phyloP scores from a whole-genome alignment of 2,329 filamentous ascomycete species.

The Chaetomium sp. region DNA sequence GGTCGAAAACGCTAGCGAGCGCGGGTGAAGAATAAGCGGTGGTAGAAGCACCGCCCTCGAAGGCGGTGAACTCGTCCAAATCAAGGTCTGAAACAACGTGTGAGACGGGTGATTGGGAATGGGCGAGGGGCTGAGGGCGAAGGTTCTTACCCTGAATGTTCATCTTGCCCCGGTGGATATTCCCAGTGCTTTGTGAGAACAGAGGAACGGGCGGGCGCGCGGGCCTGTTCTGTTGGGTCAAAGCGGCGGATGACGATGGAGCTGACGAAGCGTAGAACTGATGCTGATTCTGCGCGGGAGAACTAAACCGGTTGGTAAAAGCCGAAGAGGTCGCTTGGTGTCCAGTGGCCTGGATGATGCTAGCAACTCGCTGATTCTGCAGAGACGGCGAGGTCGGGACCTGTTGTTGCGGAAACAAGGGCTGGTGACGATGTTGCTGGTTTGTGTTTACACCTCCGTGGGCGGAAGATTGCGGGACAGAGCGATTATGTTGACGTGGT shows the following conservation, averaged over 20 bases:
- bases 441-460: slow-evolving; percentile 49
- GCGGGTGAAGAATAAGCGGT: slow-evolving; percentile 58
- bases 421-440: slow-evolving; percentile 50
- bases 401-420: slow-evolving; percentile 37
- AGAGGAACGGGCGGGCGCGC: slow-evolving; percentile 71
- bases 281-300: slow-evolving; percentile 47
- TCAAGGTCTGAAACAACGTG: slow-evolving; percentile 54
- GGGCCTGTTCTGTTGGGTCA: slow-evolving; percentile 56
- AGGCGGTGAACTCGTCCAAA: slow-evolving; percentile 60
- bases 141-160: slow-evolving; percentile 56
- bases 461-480: slow-evolving; percentile 44
- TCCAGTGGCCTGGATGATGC: slow-evolving; percentile 61
- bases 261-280: slow-evolving; percentile 71
- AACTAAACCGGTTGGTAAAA: slow-evolving; percentile 61
- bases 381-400: slow-evolving; percentile 48
- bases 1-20: slow-evolving; percentile 54
- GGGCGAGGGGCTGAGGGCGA: slow-evolving; percentile 28
- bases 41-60: slow-evolving; percentile 54
- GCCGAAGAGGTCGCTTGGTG: slow-evolving; percentile 56
- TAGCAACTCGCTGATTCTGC: slow-evolving; percentile 62
- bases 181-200: slow-evolving; percentile 64
- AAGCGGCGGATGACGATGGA: slow-evolving; percentile 60
- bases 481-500: slow-evolving; percentile 48
- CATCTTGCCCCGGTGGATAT: slow-evolving; percentile 56
- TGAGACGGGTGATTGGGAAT: slow-evolving; percentile 36